These are phyloP conservation scores for Phytophthora parvispora DNA, from an alignment of 352 stramenopile genomes.

Conservation along the genomic window DNA sequence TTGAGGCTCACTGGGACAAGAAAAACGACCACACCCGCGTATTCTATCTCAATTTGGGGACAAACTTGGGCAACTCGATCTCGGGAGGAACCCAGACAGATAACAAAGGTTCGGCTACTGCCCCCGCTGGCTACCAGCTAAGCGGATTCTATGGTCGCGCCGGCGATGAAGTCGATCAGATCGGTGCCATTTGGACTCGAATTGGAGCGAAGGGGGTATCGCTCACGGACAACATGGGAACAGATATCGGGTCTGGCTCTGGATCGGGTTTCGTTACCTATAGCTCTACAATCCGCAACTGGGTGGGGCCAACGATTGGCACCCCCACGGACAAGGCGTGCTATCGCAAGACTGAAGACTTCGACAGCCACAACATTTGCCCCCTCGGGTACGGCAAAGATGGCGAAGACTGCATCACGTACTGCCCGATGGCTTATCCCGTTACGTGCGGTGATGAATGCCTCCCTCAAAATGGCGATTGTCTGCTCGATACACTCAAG, in stretches of 20 bases:
- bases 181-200: constrained; percentile 42
- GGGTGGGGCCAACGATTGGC: constrained; percentile 20
- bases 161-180: constrained; percentile 44
- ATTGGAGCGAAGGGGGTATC: constrained; percentile 14
- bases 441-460: constrained; percentile 43
- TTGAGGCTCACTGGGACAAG: constrained; percentile 42
- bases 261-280: constrained; percentile 20
- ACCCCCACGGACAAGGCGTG: constrained; percentile 19
- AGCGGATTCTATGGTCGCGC: constrained; percentile 57
- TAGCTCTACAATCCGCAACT: constrained; percentile 21
- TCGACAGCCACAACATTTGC: constrained; percentile 25
- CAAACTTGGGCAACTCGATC: constrained; percentile 43
- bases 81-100: constrained; percentile 40
- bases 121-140: constrained; percentile 53
- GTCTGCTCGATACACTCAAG: constrained; percentile 19
- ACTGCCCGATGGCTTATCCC: constrained; percentile 45
- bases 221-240: constrained; percentile 17
- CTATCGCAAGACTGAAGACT: constrained; percentile 21
- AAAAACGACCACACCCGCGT: constrained; percentile 47
- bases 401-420: constrained; percentile 26
- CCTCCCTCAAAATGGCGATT: constrained; percentile 45
- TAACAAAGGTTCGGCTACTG: constrained; percentile 40
- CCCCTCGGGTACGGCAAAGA: constrained; percentile 23
- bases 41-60: constrained; percentile 53
- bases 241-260: constrained; percentile 10